phyloP scores from a whole-genome alignment of 306 rosid genomes.

The Cicer pinnatifidum region DNA sequence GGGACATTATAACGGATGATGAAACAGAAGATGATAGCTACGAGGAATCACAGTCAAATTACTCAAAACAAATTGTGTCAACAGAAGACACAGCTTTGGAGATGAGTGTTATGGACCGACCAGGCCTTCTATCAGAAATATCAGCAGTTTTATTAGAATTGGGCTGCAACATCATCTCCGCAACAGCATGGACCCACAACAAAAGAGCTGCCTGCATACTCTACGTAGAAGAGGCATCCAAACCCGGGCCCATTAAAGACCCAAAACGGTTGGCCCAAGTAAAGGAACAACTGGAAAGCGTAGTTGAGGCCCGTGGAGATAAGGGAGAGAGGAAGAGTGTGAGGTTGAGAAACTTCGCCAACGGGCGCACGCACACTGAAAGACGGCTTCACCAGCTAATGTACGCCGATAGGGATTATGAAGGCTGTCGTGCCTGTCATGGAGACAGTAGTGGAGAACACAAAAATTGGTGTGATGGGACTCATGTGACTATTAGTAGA shows the following conservation, averaged over 20 bases:
- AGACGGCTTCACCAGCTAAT: conserved; percentile 88
- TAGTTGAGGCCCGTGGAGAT: conserved; percentile 65
- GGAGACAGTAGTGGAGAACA: conserved; percentile 51
- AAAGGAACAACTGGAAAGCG: conserved; percentile 63
- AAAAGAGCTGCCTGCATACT: conserved; percentile 63
- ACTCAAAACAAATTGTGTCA: conserved; percentile 1
- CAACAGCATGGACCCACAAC: conserved; percentile 83
- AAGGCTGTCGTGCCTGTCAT: conserved; percentile 57
- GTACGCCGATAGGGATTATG: conserved; percentile 69
- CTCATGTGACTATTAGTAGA: conserved; percentile 63
- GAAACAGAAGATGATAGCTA: conserved; percentile 12
- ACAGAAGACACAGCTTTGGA: conserved; percentile 63
- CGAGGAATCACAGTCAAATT: conserved; percentile 29
- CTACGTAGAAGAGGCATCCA: conserved; percentile 62
- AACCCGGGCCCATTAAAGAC: conserved; percentile 63
- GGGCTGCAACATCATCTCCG: conserved; percentile 64
- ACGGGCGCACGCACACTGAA: conserved; percentile 66
- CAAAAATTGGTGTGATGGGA: conserved; percentile 69
- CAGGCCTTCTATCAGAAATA: conserved; percentile 82
- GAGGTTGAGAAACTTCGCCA: conserved; percentile 52
- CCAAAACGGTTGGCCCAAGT: conserved; percentile 58
- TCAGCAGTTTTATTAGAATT: conserved; percentile 65
- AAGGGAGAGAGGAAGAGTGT: conserved; percentile 59
- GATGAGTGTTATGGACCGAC: conserved; percentile 68
- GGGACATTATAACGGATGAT: conserved; percentile 40